Evolutionary conservation across 805 yeast genomes (phyloP).

Genomic region (Scheffersomyces coipomensis): DNA sequence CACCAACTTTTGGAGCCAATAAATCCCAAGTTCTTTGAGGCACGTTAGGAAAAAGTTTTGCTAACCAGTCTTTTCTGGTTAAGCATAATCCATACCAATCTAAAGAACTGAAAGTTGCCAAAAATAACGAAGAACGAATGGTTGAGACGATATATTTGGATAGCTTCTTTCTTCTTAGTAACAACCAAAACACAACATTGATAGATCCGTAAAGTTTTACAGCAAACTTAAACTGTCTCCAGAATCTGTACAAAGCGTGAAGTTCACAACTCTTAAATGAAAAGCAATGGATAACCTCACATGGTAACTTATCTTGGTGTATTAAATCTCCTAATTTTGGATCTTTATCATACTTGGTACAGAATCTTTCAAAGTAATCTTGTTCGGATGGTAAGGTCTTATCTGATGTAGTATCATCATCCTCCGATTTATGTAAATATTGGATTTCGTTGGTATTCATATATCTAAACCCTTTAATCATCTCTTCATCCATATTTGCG

Average conservation of each 20-base stretch:
- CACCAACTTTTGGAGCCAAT: conserved; percentile 32
- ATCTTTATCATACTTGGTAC: conserved; percentile 27
- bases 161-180: conserved; percentile 1
- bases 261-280: conserved; percentile 29
- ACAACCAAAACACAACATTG: conserved; percentile 21
- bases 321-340: conserved; percentile 24
- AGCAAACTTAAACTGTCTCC: conserved; percentile 33
- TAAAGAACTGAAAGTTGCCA: conserved; percentile 32
- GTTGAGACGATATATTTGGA: conserved; percentile 11
- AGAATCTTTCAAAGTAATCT: conserved; percentile 23
- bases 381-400: conserved; percentile 8
- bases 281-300: conserved; percentile 35
- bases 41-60: conserved; percentile 24
- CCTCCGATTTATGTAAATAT: conserved; percentile 19
- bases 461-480: conserved; percentile 25
- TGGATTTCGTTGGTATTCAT: conserved; percentile 22
- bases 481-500: conserved; percentile 39
- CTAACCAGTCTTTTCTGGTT: conserved; percentile 30
- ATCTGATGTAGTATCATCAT: conserved; percentile 11
- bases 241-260: conserved; percentile 37
- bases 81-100: conserved; percentile 43
- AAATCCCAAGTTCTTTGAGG: conserved; percentile 26
- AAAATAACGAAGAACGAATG: conserved; percentile 34
- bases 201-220: conserved; percentile 34
- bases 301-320: conserved; percentile 20